Evolutionary conservation across 1,284 basidiomycete species (phyloP).

Genomic region (Caloboletus firmus): DNA sequence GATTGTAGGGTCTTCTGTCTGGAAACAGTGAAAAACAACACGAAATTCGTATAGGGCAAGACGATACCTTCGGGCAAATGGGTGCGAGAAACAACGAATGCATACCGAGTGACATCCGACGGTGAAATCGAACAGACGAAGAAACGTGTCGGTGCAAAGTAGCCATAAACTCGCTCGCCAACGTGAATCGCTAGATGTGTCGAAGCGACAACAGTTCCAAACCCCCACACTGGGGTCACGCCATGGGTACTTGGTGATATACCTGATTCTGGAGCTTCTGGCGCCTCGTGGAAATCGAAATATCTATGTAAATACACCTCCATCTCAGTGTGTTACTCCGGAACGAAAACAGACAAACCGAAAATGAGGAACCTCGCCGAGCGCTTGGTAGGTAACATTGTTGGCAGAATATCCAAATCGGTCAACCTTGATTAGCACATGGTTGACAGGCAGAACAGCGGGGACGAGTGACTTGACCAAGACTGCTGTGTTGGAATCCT

Average conservation of each 20-base stretch:
- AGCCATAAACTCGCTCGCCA: conserved; percentile 65
- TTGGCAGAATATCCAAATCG: conserved; percentile 67
- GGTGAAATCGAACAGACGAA: conserved; percentile 51
- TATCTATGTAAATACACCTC: conserved; percentile 43
- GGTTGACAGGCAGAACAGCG: conserved; percentile 40
- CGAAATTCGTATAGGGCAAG: not conserved
- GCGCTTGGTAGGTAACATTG: conserved; percentile 57
- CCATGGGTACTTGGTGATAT: conserved; percentile 53
- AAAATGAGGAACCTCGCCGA: conserved; percentile 64
- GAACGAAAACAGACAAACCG: conserved; percentile 38
- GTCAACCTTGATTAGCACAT: conserved; percentile 57
- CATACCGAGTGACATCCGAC: conserved; percentile 48
- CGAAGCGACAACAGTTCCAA: conserved; percentile 53
- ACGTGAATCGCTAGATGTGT: conserved; percentile 44
- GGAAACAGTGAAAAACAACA: not conserved
- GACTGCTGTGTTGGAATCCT: conserved; percentile 18
- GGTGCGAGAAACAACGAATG: conserved; percentile 55
- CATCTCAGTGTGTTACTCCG: not conserved
- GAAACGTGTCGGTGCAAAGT: conserved; percentile 57
- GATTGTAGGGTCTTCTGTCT: conserved; percentile 68
- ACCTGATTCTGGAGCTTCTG: conserved; percentile 31
- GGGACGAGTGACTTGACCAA: conserved; percentile 31
- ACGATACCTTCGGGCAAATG: conserved; percentile 54
- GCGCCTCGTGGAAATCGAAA: conserved; percentile 59
- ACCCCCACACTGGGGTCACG: conserved; percentile 67